phyloP scores from a whole-genome alignment of 306 rosid species.

The Mucuna pruriens region DNA sequence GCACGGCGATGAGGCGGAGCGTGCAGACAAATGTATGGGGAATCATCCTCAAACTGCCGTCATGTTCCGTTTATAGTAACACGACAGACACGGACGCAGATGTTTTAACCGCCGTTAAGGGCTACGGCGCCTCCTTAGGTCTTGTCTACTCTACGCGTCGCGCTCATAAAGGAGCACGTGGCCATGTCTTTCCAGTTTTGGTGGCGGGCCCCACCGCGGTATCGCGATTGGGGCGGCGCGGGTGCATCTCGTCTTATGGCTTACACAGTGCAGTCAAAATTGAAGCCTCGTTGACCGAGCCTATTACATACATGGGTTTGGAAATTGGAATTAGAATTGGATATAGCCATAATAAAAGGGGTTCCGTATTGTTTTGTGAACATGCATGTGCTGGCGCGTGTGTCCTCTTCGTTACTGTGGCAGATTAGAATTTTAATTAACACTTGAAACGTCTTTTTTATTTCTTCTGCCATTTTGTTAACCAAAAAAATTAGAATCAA shows the following conservation, averaged over 20 bases:
- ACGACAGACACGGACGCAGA: background rate
- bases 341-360: no score
- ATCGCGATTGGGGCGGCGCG: constrained; percentile 40
- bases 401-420: background rate
- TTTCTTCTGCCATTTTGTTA: no score
- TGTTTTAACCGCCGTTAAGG: constrained; percentile 48
- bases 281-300: constrained; percentile 52
- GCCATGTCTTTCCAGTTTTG: background rate
- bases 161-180: background rate
- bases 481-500: no score
- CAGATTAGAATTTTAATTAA: background rate
- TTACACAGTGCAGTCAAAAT: constrained; percentile 42
- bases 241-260: background rate
- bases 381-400: background rate
- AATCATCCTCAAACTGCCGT: constrained; percentile 38
- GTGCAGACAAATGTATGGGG: constrained; percentile 39
- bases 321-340: background rate
- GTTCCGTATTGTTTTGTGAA: background rate
- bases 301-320: constrained; percentile 17
- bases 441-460: no score
- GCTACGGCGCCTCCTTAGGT: constrained; percentile 32
- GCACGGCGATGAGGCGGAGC: constrained; percentile 38
- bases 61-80: constrained; percentile 29
- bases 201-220: constrained; percentile 36
- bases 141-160: constrained; percentile 9